Base-by-base conservation (phyloP, 2,329 filamentous ascomycete genomes). In the Lachnellula arida region DNA sequence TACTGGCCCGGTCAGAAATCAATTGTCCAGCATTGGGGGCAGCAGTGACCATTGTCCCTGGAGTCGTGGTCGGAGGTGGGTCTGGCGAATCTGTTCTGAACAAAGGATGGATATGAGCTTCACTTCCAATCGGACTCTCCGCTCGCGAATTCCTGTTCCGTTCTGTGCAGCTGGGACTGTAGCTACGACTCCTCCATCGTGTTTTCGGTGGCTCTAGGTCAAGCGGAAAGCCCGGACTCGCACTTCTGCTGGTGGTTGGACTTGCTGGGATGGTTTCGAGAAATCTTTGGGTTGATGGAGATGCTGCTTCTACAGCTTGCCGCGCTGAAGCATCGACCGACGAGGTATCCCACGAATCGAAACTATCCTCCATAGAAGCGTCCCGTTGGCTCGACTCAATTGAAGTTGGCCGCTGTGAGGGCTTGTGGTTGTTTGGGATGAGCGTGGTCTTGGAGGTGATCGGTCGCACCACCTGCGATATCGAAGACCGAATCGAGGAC, bases 261-360 rank as follows among this genome's bases (percentile, higher is more conserved):
- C 81, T 85, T 22, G 81, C 84, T 1, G 83, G 87, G 53, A 91
- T 91, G 0, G 88, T 86, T 67, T 91, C 87, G 5, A 92, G 76
- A 51, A 80, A 79, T 32, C 53, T 75, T 73, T 12, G 75, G 66
- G 56, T 63, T 4, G 58, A 63, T 40, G 66, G 63, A 17, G 66
- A 67, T 34, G 56, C 75, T 34, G 77, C 76, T 54, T 11, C 80
- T 51, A 84, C 78, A 2, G 78, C 77, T 63, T 85, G 81, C 28
- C 82, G 78, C 62, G 78, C 81, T 60, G 85, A 81, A 2, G 80
- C 73, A 62, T 87, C 85, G 2, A 89, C 84, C 0, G 78, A 76
- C 0, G 85, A 88, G 0, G 85, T 89, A 65, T 91, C 87, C 88
- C 88, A 91, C 2, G 80, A 84, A 64, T 90, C 87, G 64, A 91